Percentiles rank a stretch among this genome's conserved stretches.
These are phyloP conservation scores for Ailanthus altissimus DNA, from an alignment of 345 rosid species.

Conservation along the genomic window DNA sequence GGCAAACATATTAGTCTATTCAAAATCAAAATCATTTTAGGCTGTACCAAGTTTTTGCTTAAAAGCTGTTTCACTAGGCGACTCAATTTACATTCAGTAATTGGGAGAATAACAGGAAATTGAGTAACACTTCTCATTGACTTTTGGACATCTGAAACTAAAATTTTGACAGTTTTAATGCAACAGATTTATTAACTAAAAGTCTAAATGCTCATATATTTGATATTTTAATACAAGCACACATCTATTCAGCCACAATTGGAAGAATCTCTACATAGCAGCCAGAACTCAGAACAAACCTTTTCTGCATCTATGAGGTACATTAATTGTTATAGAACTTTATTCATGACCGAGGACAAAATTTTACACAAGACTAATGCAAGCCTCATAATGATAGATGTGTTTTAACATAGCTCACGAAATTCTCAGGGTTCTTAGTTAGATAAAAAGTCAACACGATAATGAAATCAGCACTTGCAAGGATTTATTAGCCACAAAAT, in stretches of 20 bases:
- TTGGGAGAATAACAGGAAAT: not conserved
- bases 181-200: not conserved
- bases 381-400: not conserved
- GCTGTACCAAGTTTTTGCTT: not conserved
- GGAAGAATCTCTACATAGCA: not conserved
- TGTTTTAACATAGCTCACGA: not conserved
- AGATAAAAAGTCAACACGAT: not conserved
- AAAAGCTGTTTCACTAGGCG: not conserved
- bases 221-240: not conserved
- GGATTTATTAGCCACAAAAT: not conserved
- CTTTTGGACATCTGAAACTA: not conserved
- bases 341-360: not conserved
- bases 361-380: not conserved
- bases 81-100: not conserved
- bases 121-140: not conserved
- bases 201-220: not conserved
- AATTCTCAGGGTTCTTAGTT: not conserved
- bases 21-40: not conserved
- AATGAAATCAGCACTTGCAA: not conserved
- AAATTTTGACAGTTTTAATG: not conserved
- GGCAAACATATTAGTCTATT: not conserved
- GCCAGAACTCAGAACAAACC: not conserved
- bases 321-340: not conserved
- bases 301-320: not conserved
- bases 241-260: not conserved